A percentile compares a stretch with the other conserved stretches of the same genome.
Conservation (phyloP, 306 rosid genomes). For the Cucurbita moschata region DNA sequence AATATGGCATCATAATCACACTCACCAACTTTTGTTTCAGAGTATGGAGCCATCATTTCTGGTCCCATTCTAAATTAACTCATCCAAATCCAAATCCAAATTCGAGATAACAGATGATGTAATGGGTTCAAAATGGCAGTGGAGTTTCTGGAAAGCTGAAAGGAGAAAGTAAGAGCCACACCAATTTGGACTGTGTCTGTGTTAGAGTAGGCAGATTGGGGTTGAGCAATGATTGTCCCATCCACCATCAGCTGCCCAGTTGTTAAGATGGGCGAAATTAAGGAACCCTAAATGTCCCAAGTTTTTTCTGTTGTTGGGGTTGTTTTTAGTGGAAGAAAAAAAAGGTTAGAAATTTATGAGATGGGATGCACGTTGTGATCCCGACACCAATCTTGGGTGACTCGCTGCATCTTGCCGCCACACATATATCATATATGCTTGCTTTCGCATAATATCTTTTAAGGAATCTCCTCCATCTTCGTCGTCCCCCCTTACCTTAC, state of each 20-base stretch:
- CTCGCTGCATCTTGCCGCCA: slow-evolving; percentile 6
- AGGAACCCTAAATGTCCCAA: not conserved
- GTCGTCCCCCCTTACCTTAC: not conserved
- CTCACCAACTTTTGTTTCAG: not conserved
- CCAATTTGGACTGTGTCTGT: slow-evolving; percentile 18
- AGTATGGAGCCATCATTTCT: not conserved
- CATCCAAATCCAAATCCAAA: not conserved
- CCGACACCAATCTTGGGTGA: not conserved
- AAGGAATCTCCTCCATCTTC: not conserved
- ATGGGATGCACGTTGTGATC: slow-evolving; percentile 2
- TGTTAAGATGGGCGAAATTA: not conserved
- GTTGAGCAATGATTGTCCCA: slow-evolving; percentile 6
- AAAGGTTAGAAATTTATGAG: not conserved
- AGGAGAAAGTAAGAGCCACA: slow-evolving; percentile 13
- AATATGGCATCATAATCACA: not conserved
- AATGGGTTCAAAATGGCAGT: not conserved
- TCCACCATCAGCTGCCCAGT: not conserved
- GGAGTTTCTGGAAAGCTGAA: not conserved
- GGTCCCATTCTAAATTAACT: not conserved
- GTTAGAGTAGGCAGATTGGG: slow-evolving; percentile 13
- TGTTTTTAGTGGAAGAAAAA: not conserved
- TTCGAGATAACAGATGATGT: too few relatives aligned
- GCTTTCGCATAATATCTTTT: not conserved
- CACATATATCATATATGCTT: too few relatives aligned
- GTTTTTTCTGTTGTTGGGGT: not conserved